Conservation (phyloP, 495 filamentous ascomycete genomes). For the Aspergillus taichungensis region DNA sequence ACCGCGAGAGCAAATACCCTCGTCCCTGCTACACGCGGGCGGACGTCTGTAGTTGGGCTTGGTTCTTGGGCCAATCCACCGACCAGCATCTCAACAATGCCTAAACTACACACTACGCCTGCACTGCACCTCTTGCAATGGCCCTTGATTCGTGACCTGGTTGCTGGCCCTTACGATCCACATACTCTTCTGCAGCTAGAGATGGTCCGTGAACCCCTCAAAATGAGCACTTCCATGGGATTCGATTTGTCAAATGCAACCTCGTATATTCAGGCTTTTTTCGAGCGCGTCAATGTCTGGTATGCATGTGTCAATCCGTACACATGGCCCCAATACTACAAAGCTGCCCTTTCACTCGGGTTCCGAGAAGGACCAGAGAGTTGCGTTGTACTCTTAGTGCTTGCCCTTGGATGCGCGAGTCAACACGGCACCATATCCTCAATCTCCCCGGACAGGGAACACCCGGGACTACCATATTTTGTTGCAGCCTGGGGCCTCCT, state of each 20-base stretch:
- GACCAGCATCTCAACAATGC: slow-evolving; percentile 76
- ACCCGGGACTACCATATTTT: slow-evolving; percentile 72
- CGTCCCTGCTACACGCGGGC: slow-evolving; percentile 33
- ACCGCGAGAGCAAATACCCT: slow-evolving; percentile 32
- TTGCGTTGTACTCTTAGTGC: slow-evolving; percentile 71
- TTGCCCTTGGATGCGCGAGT: slow-evolving; percentile 67
- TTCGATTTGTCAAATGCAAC: slow-evolving; percentile 68
- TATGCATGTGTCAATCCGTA: slow-evolving; percentile 80
- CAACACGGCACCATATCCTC: slow-evolving; percentile 64
- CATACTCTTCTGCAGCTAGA: slow-evolving; percentile 75
- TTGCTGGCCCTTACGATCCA: slow-evolving; percentile 67
- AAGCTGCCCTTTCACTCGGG: slow-evolving; percentile 57
- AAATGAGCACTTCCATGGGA: slow-evolving; percentile 46
- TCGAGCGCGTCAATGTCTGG: slow-evolving; percentile 73
- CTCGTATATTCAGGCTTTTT: slow-evolving; percentile 66
- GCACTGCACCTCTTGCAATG: slow-evolving; percentile 70
- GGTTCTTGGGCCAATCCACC: slow-evolving; percentile 61
- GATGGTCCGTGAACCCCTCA: slow-evolving; percentile 65
- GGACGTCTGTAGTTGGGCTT: slow-evolving; percentile 56
- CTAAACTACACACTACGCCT: slow-evolving; percentile 71
- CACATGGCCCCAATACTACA: slow-evolving; percentile 70
- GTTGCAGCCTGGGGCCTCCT: slow-evolving; percentile 70
- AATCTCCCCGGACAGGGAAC: slow-evolving; percentile 58
- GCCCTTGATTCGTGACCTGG: slow-evolving; percentile 69
- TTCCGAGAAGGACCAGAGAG: slow-evolving; percentile 73